Conservation (phyloP, 768 basidiomycete species). For the Megacollybia marginata region DNA sequence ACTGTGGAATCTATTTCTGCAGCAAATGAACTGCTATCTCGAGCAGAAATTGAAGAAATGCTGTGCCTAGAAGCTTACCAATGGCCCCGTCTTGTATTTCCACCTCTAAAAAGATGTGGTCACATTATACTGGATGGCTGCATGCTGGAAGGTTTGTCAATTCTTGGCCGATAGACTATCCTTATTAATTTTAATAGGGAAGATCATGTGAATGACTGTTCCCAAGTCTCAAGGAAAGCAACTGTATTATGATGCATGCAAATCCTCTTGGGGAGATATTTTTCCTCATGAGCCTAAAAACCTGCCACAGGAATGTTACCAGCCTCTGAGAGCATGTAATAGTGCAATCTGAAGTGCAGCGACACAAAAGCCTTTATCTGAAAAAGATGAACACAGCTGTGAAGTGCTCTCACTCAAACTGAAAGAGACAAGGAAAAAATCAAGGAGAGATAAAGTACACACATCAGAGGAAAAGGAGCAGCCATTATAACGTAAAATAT, state of each 20-base stretch:
- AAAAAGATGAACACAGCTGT: too few relatives aligned
- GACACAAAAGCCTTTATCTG: too few relatives aligned
- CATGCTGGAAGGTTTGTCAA: conserved; percentile 60
- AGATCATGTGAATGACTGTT: conserved; percentile 86
- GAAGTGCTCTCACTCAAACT: too few relatives aligned
- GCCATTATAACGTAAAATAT: too few relatives aligned
- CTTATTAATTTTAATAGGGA: conserved; percentile 50
- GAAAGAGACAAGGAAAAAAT: too few relatives aligned
- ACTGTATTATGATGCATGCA: conserved; percentile 89
- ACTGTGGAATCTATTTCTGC: conserved; percentile 5
- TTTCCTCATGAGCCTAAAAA: conserved; percentile 90
- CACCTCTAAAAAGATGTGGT: conserved; percentile 87
- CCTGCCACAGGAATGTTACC: conserved; percentile 54
- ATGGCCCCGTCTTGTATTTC: conserved; percentile 89
- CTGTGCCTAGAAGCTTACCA: conserved; percentile 70
- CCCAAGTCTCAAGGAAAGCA: conserved; percentile 96
- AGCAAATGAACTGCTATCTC: conserved; percentile 6
- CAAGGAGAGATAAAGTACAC: too few relatives aligned
- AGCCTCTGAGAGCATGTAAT: conserved; percentile 16
- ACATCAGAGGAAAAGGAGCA: too few relatives aligned
- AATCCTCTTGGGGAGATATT: conserved; percentile 89
- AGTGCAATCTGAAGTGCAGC: too few relatives aligned
- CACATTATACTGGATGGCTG: conserved; percentile 92
- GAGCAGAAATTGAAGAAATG: conserved; percentile 37
- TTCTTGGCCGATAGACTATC: background rate